These are phyloP conservation scores for Paraphoma sp. DNA, from an alignment of 2,329 filamentous ascomycete genomes.

Conservation along the genomic window DNA sequence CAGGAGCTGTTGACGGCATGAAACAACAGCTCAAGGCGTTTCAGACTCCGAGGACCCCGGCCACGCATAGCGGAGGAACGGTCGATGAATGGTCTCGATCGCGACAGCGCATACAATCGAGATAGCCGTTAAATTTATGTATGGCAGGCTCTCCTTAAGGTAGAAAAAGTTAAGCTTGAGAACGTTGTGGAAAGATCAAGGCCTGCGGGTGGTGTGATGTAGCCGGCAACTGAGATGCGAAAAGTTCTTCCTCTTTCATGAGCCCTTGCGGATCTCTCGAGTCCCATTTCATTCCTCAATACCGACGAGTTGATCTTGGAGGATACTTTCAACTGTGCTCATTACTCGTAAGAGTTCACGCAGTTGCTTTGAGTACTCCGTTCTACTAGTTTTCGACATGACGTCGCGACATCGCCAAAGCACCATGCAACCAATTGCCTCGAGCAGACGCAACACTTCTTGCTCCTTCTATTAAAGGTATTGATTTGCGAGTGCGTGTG, in stretches of 20 bases:
- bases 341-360: constrained; percentile 31
- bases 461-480: no score
- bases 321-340: constrained; percentile 41
- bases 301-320: constrained; percentile 20
- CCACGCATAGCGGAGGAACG: no score
- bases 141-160: background rate
- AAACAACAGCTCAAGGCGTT: background rate
- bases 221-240: background rate
- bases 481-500: no score
- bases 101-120: no score
- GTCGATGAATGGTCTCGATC: no score
- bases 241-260: background rate
- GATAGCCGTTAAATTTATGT: background rate
- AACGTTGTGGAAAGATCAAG: background rate
- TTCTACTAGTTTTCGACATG: background rate
- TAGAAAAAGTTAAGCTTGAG: background rate
- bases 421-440: background rate
- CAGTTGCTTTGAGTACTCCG: constrained; percentile 41
- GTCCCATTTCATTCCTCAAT: background rate
- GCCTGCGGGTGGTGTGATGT: background rate
- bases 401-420: background rate
- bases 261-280: background rate
- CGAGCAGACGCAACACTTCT: no score
- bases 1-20: background rate
- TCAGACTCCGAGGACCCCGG: background rate